phyloP scores from a whole-genome alignment of 768 basidiomycete genomes.

The Saitozyma podzolica region DNA sequence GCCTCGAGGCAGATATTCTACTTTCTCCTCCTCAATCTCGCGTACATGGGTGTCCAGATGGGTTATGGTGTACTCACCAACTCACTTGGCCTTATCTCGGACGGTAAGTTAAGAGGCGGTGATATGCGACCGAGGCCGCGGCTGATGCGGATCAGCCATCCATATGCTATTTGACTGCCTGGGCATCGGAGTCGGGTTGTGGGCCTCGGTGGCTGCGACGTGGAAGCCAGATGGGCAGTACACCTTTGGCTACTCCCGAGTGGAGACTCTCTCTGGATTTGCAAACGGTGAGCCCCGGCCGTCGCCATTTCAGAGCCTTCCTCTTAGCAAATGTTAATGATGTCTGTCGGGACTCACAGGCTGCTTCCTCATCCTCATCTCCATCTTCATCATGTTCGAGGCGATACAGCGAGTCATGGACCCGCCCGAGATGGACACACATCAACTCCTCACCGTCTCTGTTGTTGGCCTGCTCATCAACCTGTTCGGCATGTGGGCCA shows the following conservation, averaged over 20 bases:
- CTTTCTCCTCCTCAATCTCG: constrained; percentile 89
- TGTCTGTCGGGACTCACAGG: constrained; percentile 17
- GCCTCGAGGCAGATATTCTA: constrained; percentile 96
- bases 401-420: constrained; percentile 93
- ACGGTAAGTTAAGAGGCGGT: constrained; percentile 62
- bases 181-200: constrained; percentile 90
- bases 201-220: constrained; percentile 95
- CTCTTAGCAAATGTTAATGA: background rate
- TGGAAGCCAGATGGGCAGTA: constrained; percentile 94
- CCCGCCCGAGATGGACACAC: constrained; percentile 93
- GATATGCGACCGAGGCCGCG: background rate
- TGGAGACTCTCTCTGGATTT: constrained; percentile 96
- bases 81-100: constrained; percentile 90
- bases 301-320: constrained; percentile 47
- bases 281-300: constrained; percentile 88
- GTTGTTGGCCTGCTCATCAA: constrained; percentile 88
- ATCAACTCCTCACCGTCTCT: constrained; percentile 86
- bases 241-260: constrained; percentile 95
- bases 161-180: constrained; percentile 99
- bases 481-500: constrained; percentile 97
- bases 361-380: constrained; percentile 60
- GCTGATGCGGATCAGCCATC: constrained; percentile 65
- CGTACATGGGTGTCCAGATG: constrained; percentile 97
- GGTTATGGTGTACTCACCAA: constrained; percentile 88
- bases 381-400: constrained; percentile 97